Percentiles rank a stretch among this genome's conserved stretches.
These are phyloP conservation scores for Coemansia sp. DNA, from an alignment of 192 early-diverging fungal genomes.

Conservation along the genomic window DNA sequence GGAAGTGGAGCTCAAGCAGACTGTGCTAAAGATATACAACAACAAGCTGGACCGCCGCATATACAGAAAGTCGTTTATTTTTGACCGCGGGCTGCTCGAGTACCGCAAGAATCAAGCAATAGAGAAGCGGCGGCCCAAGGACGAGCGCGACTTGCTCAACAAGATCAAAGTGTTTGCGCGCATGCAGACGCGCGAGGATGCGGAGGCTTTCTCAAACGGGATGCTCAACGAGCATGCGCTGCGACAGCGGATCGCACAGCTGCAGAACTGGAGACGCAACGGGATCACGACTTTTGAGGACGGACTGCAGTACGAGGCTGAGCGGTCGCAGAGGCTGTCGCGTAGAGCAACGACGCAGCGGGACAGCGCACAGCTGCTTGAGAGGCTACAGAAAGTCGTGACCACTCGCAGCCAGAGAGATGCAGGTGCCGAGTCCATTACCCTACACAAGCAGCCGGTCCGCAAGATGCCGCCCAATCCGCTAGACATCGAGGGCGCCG, in stretches of 20 bases:
- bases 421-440: not conserved
- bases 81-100: constrained; percentile 86
- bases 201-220: constrained; percentile 75
- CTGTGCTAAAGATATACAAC: constrained; percentile 94
- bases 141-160: constrained; percentile 83
- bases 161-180: constrained; percentile 84
- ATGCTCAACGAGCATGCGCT: constrained; percentile 70
- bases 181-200: constrained; percentile 80
- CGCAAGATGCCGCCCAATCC: constrained; percentile 44
- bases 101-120: constrained; percentile 73
- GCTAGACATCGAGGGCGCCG: constrained; percentile 76
- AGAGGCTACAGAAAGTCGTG: constrained; percentile 31
- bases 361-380: constrained; percentile 49
- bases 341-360: constrained; percentile 47
- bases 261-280: constrained; percentile 88
- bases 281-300: constrained; percentile 78
- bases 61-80: constrained; percentile 84
- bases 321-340: constrained; percentile 57
- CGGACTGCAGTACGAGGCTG: constrained; percentile 73
- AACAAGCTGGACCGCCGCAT: constrained; percentile 74
- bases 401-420: constrained; percentile 23
- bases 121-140: constrained; percentile 83
- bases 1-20: constrained; percentile 86
- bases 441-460: constrained; percentile 7
- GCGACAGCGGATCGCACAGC: constrained; percentile 74